Percentiles rank a stretch among this genome's conserved stretches.
phyloP scores from a whole-genome alignment of 441 rosid species.

The Metrosideros polymorpha region DNA sequence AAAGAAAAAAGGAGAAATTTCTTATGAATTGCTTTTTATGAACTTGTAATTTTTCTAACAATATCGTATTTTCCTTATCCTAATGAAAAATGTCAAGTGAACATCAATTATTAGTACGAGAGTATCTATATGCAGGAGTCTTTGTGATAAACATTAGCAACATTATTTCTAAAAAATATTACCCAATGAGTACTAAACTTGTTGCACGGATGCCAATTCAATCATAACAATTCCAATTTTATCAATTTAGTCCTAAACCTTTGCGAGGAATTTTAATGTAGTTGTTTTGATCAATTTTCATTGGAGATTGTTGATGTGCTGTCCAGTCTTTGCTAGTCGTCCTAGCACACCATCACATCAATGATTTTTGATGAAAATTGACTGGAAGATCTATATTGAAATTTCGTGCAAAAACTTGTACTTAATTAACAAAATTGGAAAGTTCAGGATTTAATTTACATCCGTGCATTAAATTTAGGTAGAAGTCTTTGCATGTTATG shows the following conservation, averaged over 20 bases:
- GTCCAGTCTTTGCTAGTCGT: accelerated
- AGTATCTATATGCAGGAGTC: neutral
- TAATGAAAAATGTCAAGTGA: neutral
- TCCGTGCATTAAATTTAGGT: accelerated
- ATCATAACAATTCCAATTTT: neutral
- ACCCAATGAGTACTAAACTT: accelerated
- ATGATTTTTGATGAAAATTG: accelerated
- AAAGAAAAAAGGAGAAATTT: too few relatives aligned
- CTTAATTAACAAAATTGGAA: accelerated
- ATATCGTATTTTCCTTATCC: neutral
- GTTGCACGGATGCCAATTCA: accelerated
- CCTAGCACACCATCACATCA: accelerated
- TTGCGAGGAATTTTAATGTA: accelerated
- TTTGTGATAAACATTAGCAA: neutral
- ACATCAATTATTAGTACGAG: accelerated
- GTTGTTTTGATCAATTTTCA: accelerated
- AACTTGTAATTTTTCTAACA: neutral
- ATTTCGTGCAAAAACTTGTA: accelerated
- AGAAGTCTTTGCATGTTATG: neutral
- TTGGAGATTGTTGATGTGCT: accelerated
- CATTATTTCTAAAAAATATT: neutral
- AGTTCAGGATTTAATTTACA: accelerated
- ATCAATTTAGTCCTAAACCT: accelerated
- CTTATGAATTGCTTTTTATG: neutral
- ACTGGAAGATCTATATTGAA: accelerated